Conservation (phyloP, 768 basidiomycete species). For the Amanita fuliginea region DNA sequence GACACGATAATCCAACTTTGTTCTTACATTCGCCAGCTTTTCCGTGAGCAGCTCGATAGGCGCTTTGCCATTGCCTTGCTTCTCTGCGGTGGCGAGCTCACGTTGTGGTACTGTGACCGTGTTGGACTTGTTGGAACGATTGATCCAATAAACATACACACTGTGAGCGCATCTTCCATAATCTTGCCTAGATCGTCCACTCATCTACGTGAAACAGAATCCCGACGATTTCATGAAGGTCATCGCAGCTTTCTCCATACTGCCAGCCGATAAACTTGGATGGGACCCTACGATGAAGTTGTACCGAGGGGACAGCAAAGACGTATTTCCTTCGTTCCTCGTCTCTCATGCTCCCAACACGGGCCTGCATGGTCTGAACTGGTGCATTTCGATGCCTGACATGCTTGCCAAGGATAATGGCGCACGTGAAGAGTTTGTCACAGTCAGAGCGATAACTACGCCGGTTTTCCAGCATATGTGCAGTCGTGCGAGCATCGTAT, state of each 20-base stretch:
- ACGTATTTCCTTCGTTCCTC: not conserved
- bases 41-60: conserved; percentile 9
- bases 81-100: conserved; percentile 4
- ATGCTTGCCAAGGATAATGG: not conserved
- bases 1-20: not conserved
- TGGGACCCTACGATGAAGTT: not conserved
- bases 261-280: not conserved
- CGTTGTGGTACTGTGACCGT: conserved; percentile 6
- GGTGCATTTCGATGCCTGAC: not conserved
- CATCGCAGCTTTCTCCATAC: not conserved
- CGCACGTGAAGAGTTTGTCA: not conserved
- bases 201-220: not conserved
- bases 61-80: conserved; percentile 6
- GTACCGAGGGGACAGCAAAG: not conserved
- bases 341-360: too few relatives aligned
- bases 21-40: conserved; percentile 8
- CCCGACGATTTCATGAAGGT: not conserved
- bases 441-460: not conserved
- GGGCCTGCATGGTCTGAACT: not conserved
- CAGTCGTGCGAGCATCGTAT: not conserved
- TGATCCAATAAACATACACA: conserved; percentile 7
- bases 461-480: not conserved
- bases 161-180: not conserved
- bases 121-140: conserved; percentile 7
- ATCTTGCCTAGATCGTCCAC: too few relatives aligned